These are phyloP conservation scores for Penicillium roqueforti DNA, from an alignment of 495 filamentous ascomycete species.

Conservation along the genomic window DNA sequence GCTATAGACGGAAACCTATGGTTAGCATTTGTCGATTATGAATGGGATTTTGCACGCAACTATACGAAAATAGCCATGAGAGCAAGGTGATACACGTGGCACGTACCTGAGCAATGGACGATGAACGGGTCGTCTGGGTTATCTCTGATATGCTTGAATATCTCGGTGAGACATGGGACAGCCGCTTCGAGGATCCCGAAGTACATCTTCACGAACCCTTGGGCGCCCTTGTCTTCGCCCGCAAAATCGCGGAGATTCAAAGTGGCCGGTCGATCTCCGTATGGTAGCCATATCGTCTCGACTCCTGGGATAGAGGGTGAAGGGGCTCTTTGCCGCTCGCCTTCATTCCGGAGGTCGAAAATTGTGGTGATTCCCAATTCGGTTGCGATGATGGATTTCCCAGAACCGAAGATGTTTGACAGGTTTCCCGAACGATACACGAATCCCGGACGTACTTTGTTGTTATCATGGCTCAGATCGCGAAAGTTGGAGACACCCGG, in stretches of 20 bases:
- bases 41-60: not conserved
- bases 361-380: conserved; percentile 55
- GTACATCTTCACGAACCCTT: conserved; percentile 54
- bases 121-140: conserved; percentile 39
- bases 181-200: conserved; percentile 41
- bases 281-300: conserved; percentile 45
- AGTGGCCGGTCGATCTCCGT: conserved; percentile 23
- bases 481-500: conserved; percentile 51
- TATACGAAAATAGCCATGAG: not conserved
- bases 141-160: conserved; percentile 43
- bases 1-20: conserved; percentile 29
- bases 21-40: not conserved
- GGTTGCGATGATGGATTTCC: conserved; percentile 43
- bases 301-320: conserved; percentile 37
- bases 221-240: conserved; percentile 49
- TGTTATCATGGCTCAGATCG: conserved; percentile 48
- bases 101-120: conserved; percentile 60
- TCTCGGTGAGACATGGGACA: conserved; percentile 24
- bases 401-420: conserved; percentile 43
- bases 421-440: conserved; percentile 52
- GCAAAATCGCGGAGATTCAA: conserved; percentile 52
- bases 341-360: conserved; percentile 64
- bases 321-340: conserved; percentile 39
- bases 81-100: not conserved
- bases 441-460: conserved; percentile 37